Evolutionary conservation across 345 rosid species (phyloP).

Genomic region (Aquilaria yunnanensis): DNA sequence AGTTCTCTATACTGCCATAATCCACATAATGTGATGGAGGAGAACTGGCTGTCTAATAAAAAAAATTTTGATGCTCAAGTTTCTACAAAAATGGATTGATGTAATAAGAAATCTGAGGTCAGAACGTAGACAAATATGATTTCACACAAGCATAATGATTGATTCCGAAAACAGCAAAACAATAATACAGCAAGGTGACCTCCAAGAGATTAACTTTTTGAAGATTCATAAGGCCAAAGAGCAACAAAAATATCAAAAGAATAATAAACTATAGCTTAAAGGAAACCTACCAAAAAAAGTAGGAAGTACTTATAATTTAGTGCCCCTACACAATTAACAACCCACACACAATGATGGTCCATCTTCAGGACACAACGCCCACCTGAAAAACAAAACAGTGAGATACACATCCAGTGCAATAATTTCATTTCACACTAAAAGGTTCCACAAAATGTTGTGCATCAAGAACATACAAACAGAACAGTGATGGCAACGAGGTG

Average conservation of each 20-base stretch:
- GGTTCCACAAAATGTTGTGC: not conserved
- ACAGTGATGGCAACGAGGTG: constrained; percentile 95
- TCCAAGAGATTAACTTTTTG: not conserved
- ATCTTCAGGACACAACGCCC: constrained; percentile 89
- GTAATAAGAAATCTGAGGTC: not conserved
- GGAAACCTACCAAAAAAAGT: constrained; percentile 78
- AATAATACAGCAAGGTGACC: not conserved
- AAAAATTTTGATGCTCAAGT: too few species aligned
- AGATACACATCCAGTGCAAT: constrained; percentile 5
- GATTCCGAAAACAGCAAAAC: not conserved
- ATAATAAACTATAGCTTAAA: constrained; percentile 1
- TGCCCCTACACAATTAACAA: constrained; percentile 97
- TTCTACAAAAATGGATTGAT: constrained; percentile 1
- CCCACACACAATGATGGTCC: constrained; percentile 99
- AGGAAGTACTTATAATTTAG: constrained; percentile 90
- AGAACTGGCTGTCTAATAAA: too few species aligned
- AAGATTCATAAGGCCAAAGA: not conserved
- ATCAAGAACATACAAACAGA: constrained; percentile 72
- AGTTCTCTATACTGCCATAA: too few species aligned
- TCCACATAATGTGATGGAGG: too few species aligned
- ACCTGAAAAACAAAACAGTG: constrained; percentile 46
- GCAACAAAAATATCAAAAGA: not conserved
- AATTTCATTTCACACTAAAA: not conserved
- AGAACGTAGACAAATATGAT: not conserved
- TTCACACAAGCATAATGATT: not conserved